phyloP scores from a whole-genome alignment of 2,329 filamentous ascomycete species.

The Annulohypoxylon truncatum region DNA sequence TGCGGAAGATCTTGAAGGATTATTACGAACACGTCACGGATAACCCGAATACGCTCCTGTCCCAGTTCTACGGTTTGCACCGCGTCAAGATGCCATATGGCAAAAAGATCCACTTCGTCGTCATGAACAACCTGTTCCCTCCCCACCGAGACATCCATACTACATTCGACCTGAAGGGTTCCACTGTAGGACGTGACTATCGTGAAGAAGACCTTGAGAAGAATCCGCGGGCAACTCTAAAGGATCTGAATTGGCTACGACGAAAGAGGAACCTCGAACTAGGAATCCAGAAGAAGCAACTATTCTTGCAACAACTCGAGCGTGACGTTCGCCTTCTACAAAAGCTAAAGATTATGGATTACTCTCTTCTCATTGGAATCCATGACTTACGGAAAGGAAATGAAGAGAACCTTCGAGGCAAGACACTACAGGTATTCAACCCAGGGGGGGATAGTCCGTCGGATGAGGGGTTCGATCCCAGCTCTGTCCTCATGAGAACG shows the following conservation, averaged over 20 bases:
- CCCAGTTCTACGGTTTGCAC: constrained; percentile 97
- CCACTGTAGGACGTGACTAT: constrained; percentile 92
- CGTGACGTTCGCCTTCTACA: constrained; percentile 89
- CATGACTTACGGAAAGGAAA: constrained; percentile 92
- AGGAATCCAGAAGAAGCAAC: constrained; percentile 85
- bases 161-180: constrained; percentile 97
- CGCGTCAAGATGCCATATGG: constrained; percentile 98
- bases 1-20: constrained; percentile 85
- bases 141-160: constrained; percentile 97
- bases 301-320: constrained; percentile 90
- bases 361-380: constrained; percentile 93
- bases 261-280: constrained; percentile 87
- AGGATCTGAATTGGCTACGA: constrained; percentile 96
- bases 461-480: constrained; percentile 69
- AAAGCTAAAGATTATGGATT: constrained; percentile 96
- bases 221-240: constrained; percentile 92
- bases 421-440: constrained; percentile 93
- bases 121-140: constrained; percentile 99
- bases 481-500: constrained; percentile 81
- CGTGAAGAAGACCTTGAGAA: constrained; percentile 86
- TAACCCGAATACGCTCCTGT: constrained; percentile 96
- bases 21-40: constrained; percentile 93
- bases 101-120: constrained; percentile 98
- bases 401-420: constrained; percentile 89
- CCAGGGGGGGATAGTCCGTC: constrained; percentile 75